Evolutionary conservation across 2,329 filamentous ascomycete genomes (phyloP), one percentile per base, ranked within the genome.

Genomic region (Colletotrichum shisoi): DNA sequence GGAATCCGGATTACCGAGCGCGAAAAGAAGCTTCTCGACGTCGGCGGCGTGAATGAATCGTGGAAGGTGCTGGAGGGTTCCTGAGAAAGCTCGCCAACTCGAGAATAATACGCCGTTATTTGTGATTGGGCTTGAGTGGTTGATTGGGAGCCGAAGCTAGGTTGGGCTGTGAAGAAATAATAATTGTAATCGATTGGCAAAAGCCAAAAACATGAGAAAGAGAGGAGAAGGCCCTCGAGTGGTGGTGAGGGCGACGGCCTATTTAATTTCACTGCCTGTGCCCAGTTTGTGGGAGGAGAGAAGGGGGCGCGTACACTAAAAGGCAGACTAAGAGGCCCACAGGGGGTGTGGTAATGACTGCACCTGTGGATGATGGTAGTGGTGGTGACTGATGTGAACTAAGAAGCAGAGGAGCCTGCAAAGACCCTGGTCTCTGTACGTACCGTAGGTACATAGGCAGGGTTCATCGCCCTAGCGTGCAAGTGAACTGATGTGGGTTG

Each of bases 161-260:
- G 66, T 57, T 27, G 66, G 62, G 66, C 54, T 27, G 51, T 56
- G 68, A 63, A 60, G 7, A 9, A 9, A 34, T 34, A 34, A 70
- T 61, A 64, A 53, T 53, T 71, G 60, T 62, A 44, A 61, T 68
- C 77, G 71, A 74, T 79, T 79, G 78, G 78, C 78, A 77, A 70
- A 69, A 70, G 78, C 77, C 77, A 79, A 78, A 74, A 74, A 71
- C 72, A 69, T 63, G 71, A 73, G 73, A 71, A 34, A 70, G 72
- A 69, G 61, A 71, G 73, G 69, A 69, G 68, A 70, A 57, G 1
- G 12, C 1, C 3, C 1, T 6, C 46, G 48, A 45, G 69, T 37
- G 70, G 68, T 63, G 61, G 69, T 63, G 71, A 68, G 73, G 70
- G 76, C 71, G 75, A 15, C 6, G 57, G 13, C 21, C 49, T 68